These are phyloP conservation scores for Corylus heterophylla DNA, from an alignment of 306 rosid species.

Conservation along the genomic window DNA sequence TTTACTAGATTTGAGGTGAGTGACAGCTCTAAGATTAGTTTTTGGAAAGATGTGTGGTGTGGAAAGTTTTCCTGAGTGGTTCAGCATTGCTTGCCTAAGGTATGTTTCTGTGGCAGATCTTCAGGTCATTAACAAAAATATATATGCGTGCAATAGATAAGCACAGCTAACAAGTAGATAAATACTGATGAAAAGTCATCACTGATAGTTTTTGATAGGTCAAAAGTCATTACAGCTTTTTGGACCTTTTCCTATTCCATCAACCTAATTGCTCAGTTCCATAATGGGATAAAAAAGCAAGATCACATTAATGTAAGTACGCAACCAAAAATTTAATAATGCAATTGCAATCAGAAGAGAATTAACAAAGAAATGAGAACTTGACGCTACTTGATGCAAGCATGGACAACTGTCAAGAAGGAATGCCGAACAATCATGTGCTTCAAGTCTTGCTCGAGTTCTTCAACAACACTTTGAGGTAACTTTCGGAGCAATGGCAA, in stretches of 20 bases:
- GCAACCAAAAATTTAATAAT: conserved; percentile 15
- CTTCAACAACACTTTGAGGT: conserved; percentile 77
- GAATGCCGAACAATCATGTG: conserved; percentile 91
- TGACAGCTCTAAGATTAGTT: too few species aligned
- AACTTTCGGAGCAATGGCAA: conserved; percentile 81
- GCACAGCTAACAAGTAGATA: background rate
- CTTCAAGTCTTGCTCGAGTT: conserved; percentile 90
- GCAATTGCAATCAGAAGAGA: background rate
- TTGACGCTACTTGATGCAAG: conserved; percentile 81
- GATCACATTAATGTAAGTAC: conserved; percentile 8
- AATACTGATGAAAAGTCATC: background rate
- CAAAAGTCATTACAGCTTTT: background rate
- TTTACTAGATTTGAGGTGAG: too few species aligned
- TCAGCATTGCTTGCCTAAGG: too few species aligned
- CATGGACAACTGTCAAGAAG: conserved; percentile 97
- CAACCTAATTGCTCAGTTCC: background rate
- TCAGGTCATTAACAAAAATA: background rate
- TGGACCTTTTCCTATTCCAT: background rate
- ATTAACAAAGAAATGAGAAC: conserved; percentile 23
- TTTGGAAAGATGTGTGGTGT: too few species aligned
- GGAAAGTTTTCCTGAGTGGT: too few species aligned
- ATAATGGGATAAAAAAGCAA: background rate
- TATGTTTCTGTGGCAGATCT: too few species aligned
- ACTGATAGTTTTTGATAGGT: background rate
- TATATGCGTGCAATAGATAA: background rate